phyloP scores from a whole-genome alignment of 768 basidiomycete genomes.

The Suillus hirtellus region DNA sequence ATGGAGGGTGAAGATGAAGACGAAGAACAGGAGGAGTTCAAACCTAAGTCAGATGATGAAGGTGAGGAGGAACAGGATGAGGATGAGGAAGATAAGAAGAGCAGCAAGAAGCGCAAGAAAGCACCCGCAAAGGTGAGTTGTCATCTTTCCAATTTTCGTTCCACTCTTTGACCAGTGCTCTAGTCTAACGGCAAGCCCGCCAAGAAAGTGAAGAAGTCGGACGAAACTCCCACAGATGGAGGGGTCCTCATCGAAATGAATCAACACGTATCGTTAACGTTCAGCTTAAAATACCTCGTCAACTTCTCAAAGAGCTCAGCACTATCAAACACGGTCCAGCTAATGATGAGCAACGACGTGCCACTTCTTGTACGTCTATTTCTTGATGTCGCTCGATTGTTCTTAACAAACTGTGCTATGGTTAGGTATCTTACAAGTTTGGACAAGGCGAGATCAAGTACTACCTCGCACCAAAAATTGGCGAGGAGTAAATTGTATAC shows the following conservation, averaged over 20 bases:
- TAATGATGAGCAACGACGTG: conserved; percentile 92
- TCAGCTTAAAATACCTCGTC: conserved; percentile 94
- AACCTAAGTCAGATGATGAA: conserved; percentile 45
- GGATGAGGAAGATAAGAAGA: conserved; percentile 48
- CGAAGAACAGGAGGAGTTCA: conserved; percentile 40
- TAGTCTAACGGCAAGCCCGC: conserved; percentile 41
- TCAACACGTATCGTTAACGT: conserved; percentile 87
- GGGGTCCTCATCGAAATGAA: conserved; percentile 85
- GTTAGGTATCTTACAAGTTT: conserved; percentile 86
- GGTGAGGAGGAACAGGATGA: conserved; percentile 50
- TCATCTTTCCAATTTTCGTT: neutral
- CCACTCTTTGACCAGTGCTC: conserved; percentile 24
- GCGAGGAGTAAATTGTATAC: conserved; percentile 59
- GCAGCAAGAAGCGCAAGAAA: conserved; percentile 73
- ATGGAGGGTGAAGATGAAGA: conserved; percentile 53
- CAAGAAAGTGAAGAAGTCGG: conserved; percentile 60
- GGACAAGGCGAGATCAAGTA: conserved; percentile 87
- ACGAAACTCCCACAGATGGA: conserved; percentile 53
- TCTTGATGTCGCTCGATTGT: neutral
- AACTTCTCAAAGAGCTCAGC: conserved; percentile 92
- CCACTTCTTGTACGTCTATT: conserved; percentile 69
- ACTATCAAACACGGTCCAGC: conserved; percentile 68
- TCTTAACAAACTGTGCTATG: conserved; percentile 1
- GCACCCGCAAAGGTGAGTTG: conserved; percentile 46
- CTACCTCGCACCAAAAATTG: conserved; percentile 96